Base-by-base conservation (phyloP, 306 rosid species). In the Citrullus mucosospermus region DNA sequence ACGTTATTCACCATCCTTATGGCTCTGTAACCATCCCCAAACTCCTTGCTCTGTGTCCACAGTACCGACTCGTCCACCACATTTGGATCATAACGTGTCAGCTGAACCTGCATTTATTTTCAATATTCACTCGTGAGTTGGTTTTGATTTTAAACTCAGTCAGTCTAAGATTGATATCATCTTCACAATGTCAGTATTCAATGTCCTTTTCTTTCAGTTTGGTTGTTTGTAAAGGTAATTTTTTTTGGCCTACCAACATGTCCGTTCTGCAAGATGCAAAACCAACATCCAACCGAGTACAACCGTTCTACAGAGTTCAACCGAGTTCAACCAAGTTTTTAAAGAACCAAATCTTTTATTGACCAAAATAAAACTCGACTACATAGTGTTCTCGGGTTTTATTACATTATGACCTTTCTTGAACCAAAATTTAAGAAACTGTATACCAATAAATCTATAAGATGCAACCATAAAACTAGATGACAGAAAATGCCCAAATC, bases 1-100 rank as follows among this genome's bases (percentile, higher is more conserved):
- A 89, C 9, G 53, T 93, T 91, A 72, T 93, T 93, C 36, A 93
- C 91, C 98, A 93, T 93, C 83, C 95, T 89, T 57, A 93, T 67
- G 80, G 98, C 54, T 75, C 89, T 88, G 82, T 81, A 84, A 44
- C 95, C 90, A 79, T 82, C 87, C 12, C 93, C 90, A n/a, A 88
- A 60, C 73, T 91, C 93, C 81, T 79, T 83, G 85, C 98, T 88
- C 84, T 86, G 88, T 6, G 94, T 85, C 98, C 98, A 93, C 77
- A 93, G 88, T 75, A 93, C 39, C 9, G 95, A 91, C 82, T 91
- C 90, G 77, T 93, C 98, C 30, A 91, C 86, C 77, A n/a, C 54
- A 69, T 91, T 82, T 16, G 93, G 79, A 3, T 88, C 85, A 82
- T 93, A 89, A 16, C 83, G 84, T 59, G 80, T 73, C 78, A 91